A percentile compares a stretch with the other conserved stretches of the same genome.
phyloP scores from a whole-genome alignment of 306 rosid genomes.

The Aeschynomene evenia region DNA sequence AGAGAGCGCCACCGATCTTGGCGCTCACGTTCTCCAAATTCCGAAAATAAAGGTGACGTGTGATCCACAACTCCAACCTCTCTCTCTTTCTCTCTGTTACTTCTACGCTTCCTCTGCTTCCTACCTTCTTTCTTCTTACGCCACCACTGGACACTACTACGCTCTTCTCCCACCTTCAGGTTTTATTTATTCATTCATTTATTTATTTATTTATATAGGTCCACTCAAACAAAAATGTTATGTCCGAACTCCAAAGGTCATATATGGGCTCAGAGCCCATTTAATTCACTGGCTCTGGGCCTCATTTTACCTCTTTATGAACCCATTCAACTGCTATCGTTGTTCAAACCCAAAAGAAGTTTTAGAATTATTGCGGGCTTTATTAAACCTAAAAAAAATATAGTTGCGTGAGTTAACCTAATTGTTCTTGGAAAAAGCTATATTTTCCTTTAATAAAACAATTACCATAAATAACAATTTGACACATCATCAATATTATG shows the following conservation, averaged over 20 bases:
- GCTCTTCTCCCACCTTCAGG: background rate
- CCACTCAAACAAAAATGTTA: background rate
- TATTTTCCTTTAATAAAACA: too few relatives aligned
- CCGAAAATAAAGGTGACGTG: slow-evolving; percentile 15
- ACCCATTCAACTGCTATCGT: background rate
- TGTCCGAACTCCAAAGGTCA: background rate
- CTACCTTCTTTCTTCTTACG: background rate
- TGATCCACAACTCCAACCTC: slow-evolving; percentile 24
- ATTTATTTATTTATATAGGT: background rate
- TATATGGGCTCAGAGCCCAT: background rate
- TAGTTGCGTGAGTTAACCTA: too few relatives aligned
- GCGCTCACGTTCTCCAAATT: slow-evolving; percentile 37
- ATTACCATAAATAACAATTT: too few relatives aligned
- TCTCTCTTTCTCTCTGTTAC: background rate
- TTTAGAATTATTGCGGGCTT: too few relatives aligned
- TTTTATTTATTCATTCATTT: too few relatives aligned
- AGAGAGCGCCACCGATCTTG: slow-evolving; percentile 32
- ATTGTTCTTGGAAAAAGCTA: too few relatives aligned
- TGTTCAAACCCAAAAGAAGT: too few relatives aligned
- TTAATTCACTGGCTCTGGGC: background rate
- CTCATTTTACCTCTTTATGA: background rate
- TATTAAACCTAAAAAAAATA: too few relatives aligned
- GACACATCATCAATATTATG: too few relatives aligned
- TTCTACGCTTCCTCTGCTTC: background rate
- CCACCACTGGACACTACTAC: background rate